These are phyloP conservation scores for Kentomonas sorsogonicus DNA, from an alignment of 208 protist genomes.

Conservation along the genomic window DNA sequence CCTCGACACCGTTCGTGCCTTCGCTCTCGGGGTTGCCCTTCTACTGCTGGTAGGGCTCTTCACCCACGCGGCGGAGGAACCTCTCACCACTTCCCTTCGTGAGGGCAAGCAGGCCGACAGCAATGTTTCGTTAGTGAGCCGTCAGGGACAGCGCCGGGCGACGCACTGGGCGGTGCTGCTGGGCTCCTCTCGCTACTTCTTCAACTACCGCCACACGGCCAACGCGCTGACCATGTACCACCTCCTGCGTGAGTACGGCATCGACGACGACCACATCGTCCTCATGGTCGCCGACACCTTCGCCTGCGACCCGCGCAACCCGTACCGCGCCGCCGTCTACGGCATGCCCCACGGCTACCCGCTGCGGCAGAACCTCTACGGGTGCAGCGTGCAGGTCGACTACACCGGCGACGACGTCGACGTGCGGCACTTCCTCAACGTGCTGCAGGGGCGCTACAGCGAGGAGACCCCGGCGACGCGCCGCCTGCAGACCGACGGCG, in stretches of 20 bases:
- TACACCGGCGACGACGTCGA: slow-evolving; percentile 96
- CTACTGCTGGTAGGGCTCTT: too few species aligned
- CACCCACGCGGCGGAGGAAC: too few species aligned
- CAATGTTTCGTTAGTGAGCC: too few species aligned
- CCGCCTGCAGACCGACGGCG: slow-evolving; percentile 89
- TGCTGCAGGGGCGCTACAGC: slow-evolving; percentile 93
- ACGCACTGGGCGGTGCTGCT: slow-evolving; percentile 96
- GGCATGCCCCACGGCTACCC: slow-evolving; percentile 18
- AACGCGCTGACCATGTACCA: slow-evolving; percentile 96
- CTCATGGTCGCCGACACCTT: slow-evolving; percentile 97
- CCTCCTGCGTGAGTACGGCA: slow-evolving; percentile 92
- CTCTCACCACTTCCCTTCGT: too few species aligned
- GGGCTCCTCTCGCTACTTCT: slow-evolving; percentile 94
- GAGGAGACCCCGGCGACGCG: slow-evolving; percentile 88
- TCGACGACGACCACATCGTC: slow-evolving; percentile 94
- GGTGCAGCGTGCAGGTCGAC: slow-evolving; percentile 94
- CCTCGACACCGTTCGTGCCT: too few species aligned
- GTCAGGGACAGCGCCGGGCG: too few species aligned
- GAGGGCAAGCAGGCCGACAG: too few species aligned
- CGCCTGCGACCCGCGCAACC: slow-evolving; percentile 96
- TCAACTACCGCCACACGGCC: slow-evolving; percentile 97
- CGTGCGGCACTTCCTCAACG: slow-evolving; percentile 93
- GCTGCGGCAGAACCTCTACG: slow-evolving; percentile 73
- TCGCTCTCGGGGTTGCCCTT: too few species aligned
- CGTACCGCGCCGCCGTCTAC: slow-evolving; percentile 73